Percentiles rank a stretch among this genome's conserved stretches.
Conservation (phyloP, 1,284 basidiomycete species). For the Termitomyces sp. region DNA sequence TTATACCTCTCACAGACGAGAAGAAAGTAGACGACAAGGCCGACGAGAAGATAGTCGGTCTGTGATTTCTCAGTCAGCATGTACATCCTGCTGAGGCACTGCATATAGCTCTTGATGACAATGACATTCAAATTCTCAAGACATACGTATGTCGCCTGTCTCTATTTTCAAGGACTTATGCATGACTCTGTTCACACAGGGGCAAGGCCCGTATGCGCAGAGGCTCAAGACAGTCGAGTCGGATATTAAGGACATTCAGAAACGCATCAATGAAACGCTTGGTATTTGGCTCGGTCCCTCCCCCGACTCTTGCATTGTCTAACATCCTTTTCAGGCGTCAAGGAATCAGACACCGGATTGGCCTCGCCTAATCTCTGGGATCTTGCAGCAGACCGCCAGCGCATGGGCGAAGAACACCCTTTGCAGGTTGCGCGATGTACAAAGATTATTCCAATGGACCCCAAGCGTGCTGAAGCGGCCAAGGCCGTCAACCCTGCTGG, state of each 20-base stretch:
- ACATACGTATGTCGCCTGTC: slow-evolving; percentile 87
- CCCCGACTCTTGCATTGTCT: slow-evolving; percentile 3
- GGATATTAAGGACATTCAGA: slow-evolving; percentile 96
- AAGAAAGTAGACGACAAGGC: slow-evolving; percentile 80
- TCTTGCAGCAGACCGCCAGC: slow-evolving; percentile 79
- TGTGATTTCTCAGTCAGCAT: slow-evolving; percentile 23
- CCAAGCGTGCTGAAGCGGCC: slow-evolving; percentile 66
- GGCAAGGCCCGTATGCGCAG: slow-evolving; percentile 95
- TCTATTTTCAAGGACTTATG: slow-evolving; percentile 15
- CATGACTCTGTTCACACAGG: slow-evolving; percentile 44
- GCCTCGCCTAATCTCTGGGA: slow-evolving; percentile 98
- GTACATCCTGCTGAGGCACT: neutral
- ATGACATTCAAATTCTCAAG: slow-evolving; percentile 98
- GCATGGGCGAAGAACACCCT: slow-evolving; percentile 91
- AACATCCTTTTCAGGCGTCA: slow-evolving; percentile 58
- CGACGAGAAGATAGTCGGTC: slow-evolving; percentile 90
- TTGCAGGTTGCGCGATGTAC: slow-evolving; percentile 98
- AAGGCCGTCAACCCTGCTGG: slow-evolving; percentile 68
- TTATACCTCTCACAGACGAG: slow-evolving; percentile 48
- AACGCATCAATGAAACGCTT: slow-evolving; percentile 95
- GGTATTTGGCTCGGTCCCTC: slow-evolving; percentile 41
- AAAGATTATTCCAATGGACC: slow-evolving; percentile 90
- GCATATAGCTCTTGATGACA: slow-evolving; percentile 83
- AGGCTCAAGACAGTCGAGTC: slow-evolving; percentile 86
- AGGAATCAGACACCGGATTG: slow-evolving; percentile 97